Evolutionary conservation across 257 asterid genomes (phyloP).

Genomic region (Jasminum sambac): DNA sequence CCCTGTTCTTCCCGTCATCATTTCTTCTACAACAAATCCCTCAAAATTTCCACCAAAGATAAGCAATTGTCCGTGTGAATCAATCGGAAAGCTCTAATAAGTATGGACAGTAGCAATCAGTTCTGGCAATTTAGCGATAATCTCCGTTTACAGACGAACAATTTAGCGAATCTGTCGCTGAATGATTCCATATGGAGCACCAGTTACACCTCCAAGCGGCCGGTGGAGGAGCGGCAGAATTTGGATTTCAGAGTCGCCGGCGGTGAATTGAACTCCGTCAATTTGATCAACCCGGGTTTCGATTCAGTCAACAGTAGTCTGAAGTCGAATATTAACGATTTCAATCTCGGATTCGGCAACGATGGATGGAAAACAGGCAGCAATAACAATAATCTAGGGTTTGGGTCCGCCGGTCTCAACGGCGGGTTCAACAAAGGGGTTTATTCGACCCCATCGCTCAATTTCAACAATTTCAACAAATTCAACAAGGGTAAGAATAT

Average conservation of each 20-base stretch:
- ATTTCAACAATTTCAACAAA: slow-evolving; percentile 44
- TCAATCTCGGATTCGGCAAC: slow-evolving; percentile 28
- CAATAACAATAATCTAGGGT: slow-evolving; percentile 37
- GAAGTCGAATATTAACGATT: slow-evolving; percentile 38
- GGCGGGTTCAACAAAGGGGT: slow-evolving; percentile 91
- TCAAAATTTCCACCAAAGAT: not conserved
- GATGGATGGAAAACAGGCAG: slow-evolving; percentile 15
- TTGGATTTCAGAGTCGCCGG: slow-evolving; percentile 70
- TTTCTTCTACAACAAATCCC: slow-evolving; percentile 14
- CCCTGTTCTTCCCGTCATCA: not conserved
- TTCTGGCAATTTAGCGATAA: slow-evolving; percentile 96
- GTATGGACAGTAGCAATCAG: slow-evolving; percentile 63
- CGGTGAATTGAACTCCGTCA: slow-evolving; percentile 33
- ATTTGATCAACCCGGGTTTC: slow-evolving; percentile 11
- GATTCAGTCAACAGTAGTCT: slow-evolving; percentile 23
- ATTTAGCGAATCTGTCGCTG: slow-evolving; percentile 62
- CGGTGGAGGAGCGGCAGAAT: slow-evolving; percentile 72
- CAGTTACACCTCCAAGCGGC: slow-evolving; percentile 53
- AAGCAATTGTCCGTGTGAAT: not conserved
- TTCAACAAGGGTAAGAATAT: slow-evolving; percentile 48
- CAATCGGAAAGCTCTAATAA: not conserved
- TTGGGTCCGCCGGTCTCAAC: slow-evolving; percentile 60
- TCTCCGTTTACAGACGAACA: slow-evolving; percentile 70
- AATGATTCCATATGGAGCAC: slow-evolving; percentile 95
- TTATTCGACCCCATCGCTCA: slow-evolving; percentile 50